Conservation (phyloP, 2,329 filamentous ascomycete genomes). For the Macroventuria anomochaeta region DNA sequence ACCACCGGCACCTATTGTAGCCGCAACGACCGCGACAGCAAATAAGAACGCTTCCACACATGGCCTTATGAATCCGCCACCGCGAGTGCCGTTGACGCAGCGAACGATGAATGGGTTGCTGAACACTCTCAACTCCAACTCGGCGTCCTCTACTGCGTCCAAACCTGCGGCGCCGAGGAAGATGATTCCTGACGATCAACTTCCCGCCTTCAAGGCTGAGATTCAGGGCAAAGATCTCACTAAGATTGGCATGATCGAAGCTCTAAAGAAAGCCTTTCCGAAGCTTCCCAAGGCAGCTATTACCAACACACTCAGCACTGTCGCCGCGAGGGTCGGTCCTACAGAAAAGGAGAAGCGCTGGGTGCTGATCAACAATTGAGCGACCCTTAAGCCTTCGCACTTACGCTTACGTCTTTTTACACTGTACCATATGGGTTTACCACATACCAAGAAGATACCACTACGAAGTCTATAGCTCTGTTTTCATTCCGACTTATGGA, state of each 20-base stretch:
- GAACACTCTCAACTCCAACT: slow-evolving; percentile 37
- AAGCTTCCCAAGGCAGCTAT: slow-evolving; percentile 73
- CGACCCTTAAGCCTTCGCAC: not conserved
- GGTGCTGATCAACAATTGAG: slow-evolving; percentile 48
- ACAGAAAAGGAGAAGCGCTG: slow-evolving; percentile 71
- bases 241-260: slow-evolving; percentile 76
- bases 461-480: not conserved
- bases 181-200: slow-evolving; percentile 64
- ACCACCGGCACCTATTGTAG: slow-evolving; percentile 31
- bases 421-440: not conserved
- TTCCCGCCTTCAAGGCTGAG: slow-evolving; percentile 71
- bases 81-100: slow-evolving; percentile 51
- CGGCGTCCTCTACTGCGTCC: slow-evolving; percentile 25
- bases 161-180: slow-evolving; percentile 51
- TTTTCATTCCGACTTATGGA: not conserved
- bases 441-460: not conserved
- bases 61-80: slow-evolving; percentile 50
- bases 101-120: slow-evolving; percentile 46
- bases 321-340: slow-evolving; percentile 69
- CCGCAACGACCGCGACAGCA: slow-evolving; percentile 12
- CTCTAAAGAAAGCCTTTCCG: slow-evolving; percentile 76
- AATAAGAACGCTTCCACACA: slow-evolving; percentile 25
- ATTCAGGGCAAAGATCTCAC: slow-evolving; percentile 75
- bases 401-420: not conserved
- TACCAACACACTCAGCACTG: slow-evolving; percentile 70